Evolutionary conservation across 768 basidiomycete genomes (phyloP).

Genomic region (Dendrothele bispora): DNA sequence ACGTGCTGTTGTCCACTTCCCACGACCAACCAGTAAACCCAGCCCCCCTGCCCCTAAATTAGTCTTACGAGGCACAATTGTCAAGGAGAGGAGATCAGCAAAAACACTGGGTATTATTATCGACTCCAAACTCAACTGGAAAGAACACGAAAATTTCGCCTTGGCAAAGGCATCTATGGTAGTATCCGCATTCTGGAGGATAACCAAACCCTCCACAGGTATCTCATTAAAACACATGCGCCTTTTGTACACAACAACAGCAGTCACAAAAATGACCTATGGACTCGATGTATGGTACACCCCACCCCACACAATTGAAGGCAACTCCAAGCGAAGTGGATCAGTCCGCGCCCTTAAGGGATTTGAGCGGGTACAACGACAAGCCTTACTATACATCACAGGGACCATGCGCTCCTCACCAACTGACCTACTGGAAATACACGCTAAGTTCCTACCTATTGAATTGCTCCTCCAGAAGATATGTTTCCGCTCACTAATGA

Average conservation of each 20-base stretch:
- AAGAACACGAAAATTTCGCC: not conserved
- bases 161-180: not conserved
- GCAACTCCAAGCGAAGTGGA: not conserved
- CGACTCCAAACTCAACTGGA: not conserved
- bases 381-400: not conserved
- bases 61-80: not conserved
- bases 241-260: slow-evolving; percentile 7
- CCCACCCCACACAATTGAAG: not conserved
- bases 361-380: not conserved
- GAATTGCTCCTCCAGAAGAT: slow-evolving; percentile 5
- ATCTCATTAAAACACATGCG: slow-evolving; percentile 1
- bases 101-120: not conserved
- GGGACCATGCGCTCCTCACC: slow-evolving; percentile 9
- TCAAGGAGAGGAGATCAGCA: not conserved
- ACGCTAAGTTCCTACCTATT: slow-evolving; percentile 11
- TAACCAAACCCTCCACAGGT: not conserved
- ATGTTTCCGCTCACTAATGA: slow-evolving; percentile 2
- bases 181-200: not conserved
- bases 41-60: not conserved
- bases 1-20: too few relatives aligned
- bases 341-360: not conserved
- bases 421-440: slow-evolving; percentile 10
- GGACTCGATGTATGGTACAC: slow-evolving; percentile 2
- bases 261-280: slow-evolving; percentile 1
- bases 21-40: too few relatives aligned